A percentile compares a stretch with the other conserved stretches of the same genome.
phyloP scores from a whole-genome alignment of 2,329 filamentous ascomycete genomes.

The Ascochyta fabae region DNA sequence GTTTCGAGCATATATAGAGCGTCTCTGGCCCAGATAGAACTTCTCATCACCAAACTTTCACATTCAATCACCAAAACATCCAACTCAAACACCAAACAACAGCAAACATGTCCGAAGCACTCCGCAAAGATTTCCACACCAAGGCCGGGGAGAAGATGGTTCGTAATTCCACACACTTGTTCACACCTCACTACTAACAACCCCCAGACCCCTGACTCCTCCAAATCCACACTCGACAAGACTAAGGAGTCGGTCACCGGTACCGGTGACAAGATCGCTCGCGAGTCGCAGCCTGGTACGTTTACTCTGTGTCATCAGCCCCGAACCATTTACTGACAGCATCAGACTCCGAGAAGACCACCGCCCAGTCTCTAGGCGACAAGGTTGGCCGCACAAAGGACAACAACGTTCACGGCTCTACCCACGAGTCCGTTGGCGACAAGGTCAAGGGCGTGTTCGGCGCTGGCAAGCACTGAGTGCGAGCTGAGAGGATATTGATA shows the following conservation, averaged over 20 bases:
- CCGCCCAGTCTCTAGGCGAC: slow-evolving; percentile 56
- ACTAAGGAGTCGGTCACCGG: slow-evolving; percentile 63
- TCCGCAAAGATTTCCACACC: slow-evolving; percentile 66
- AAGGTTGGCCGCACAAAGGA: slow-evolving; percentile 50
- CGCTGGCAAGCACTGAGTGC: slow-evolving; percentile 50
- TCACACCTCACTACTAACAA: background rate
- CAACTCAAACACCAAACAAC: slow-evolving; percentile 33
- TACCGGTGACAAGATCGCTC: slow-evolving; percentile 61
- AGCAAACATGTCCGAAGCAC: slow-evolving; percentile 65
- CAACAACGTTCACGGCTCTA: slow-evolving; percentile 45
- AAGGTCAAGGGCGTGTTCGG: slow-evolving; percentile 58
- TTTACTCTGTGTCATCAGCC: background rate
- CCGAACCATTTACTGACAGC: slow-evolving; percentile 47
- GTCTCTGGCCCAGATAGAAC: slow-evolving; percentile 1
- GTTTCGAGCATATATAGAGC: slow-evolving; percentile 31
- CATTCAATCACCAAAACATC: slow-evolving; percentile 22
- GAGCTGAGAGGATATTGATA: slow-evolving; percentile 2
- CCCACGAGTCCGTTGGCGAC: slow-evolving; percentile 51
- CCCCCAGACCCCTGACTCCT: slow-evolving; percentile 61
- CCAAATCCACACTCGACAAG: slow-evolving; percentile 68
- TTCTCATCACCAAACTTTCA: slow-evolving; percentile 25
- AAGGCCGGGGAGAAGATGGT: slow-evolving; percentile 60
- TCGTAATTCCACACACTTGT: background rate
- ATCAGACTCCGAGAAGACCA: slow-evolving; percentile 64
- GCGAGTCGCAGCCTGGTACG: slow-evolving; percentile 45